A percentile compares a stretch with the other conserved stretches of the same genome.
phyloP scores from a whole-genome alignment of 768 basidiomycete species.

The Calocybe indica region DNA sequence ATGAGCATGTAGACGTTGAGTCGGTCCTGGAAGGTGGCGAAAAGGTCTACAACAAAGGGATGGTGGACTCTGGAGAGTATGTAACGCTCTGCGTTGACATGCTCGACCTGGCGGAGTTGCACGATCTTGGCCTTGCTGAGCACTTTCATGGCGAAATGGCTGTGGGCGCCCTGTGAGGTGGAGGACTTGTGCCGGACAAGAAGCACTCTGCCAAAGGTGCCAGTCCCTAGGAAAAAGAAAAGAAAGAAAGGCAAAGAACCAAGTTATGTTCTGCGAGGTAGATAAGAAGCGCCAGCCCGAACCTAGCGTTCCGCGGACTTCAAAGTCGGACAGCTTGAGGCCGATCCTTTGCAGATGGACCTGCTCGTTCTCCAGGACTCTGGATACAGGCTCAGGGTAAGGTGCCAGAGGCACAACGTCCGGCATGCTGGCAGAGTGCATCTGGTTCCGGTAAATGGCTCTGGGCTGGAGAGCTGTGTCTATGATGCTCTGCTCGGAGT shows the following conservation, averaged over 20 bases:
- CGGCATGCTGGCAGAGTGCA: neutral
- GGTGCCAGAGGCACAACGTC: neutral
- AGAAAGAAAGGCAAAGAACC: neutral
- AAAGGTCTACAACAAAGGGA: conserved; percentile 95
- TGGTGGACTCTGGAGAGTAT: conserved; percentile 90
- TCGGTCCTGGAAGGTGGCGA: conserved; percentile 92
- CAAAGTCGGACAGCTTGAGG: conserved; percentile 70
- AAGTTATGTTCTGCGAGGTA: neutral
- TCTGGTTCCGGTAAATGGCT: neutral
- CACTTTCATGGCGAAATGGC: conserved; percentile 84
- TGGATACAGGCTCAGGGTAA: conserved; percentile 5
- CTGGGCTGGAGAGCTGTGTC: neutral
- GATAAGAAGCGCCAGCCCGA: conserved; percentile 14
- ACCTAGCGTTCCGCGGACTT: conserved; percentile 77
- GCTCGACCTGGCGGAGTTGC: conserved; percentile 91
- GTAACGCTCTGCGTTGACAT: conserved; percentile 93
- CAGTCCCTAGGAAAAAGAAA: conserved; percentile 59
- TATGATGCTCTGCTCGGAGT: conserved; percentile 2
- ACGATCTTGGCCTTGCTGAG: conserved; percentile 83
- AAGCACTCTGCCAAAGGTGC: conserved; percentile 92
- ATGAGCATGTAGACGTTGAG: conserved; percentile 98
- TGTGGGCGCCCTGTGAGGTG: conserved; percentile 41
- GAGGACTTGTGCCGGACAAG: conserved; percentile 72
- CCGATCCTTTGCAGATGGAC: conserved; percentile 57
- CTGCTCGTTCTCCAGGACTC: conserved; percentile 65